Percentiles rank a stretch among this genome's conserved stretches.
Conservation (phyloP, 1,284 basidiomycete genomes). For the Phellopilus nigrolimitatus region DNA sequence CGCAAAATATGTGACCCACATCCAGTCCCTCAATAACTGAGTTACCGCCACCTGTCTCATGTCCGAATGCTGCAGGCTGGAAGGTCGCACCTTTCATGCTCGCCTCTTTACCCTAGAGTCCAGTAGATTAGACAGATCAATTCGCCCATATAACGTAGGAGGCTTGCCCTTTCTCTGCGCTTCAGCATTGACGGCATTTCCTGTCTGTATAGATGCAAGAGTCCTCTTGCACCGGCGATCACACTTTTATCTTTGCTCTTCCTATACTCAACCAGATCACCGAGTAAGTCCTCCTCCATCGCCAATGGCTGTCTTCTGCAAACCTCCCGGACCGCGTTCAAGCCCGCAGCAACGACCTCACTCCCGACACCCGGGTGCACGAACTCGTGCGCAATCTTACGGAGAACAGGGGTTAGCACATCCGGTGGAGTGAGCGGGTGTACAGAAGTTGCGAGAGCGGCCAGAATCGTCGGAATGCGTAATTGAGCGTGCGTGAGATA, state of each 20-base stretch:
- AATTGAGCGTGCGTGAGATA: constrained; percentile 94
- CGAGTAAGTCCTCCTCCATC: constrained; percentile 91
- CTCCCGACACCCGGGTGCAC: constrained; percentile 96
- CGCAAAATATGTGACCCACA: constrained; percentile 38
- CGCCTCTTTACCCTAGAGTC: constrained; percentile 74
- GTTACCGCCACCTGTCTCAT: constrained; percentile 63
- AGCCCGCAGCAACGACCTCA: constrained; percentile 93
- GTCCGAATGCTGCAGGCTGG: constrained; percentile 78
- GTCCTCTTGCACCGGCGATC: constrained; percentile 79
- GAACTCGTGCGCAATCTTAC: constrained; percentile 93
- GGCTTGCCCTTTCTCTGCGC: constrained; percentile 73
- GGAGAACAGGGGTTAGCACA: constrained; percentile 82
- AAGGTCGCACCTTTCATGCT: constrained; percentile 51
- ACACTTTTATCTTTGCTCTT: constrained; percentile 96
- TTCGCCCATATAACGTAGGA: constrained; percentile 3
- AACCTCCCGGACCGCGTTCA: constrained; percentile 94
- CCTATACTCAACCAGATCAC: constrained; percentile 91
- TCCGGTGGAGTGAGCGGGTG: constrained; percentile 97
- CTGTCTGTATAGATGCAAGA: constrained; percentile 92
- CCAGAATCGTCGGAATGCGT: constrained; percentile 91
- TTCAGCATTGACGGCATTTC: constrained; percentile 94
- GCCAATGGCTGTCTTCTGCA: constrained; percentile 93
- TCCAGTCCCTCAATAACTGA: constrained; percentile 88
- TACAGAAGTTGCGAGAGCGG: constrained; percentile 91
- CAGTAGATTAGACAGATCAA: not conserved